phyloP scores from a whole-genome alignment of 306 rosid species.

The Spatholobus suberectus region DNA sequence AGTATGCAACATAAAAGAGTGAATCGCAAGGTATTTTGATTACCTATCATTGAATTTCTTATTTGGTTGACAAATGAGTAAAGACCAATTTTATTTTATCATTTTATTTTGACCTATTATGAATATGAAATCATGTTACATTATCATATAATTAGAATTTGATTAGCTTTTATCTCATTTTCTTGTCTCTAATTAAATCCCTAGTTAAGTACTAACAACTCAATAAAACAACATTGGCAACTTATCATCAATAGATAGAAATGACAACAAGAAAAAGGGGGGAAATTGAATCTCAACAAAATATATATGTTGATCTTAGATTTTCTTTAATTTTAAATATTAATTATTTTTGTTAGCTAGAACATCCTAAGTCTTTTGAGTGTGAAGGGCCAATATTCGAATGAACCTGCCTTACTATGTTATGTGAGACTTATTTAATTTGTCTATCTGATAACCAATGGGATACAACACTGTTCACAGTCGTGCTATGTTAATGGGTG shows the following conservation, averaged over 20 bases:
- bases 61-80: background rate
- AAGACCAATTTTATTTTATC: background rate
- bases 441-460: background rate
- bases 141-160: background rate
- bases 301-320: no score
- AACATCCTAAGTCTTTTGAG: background rate
- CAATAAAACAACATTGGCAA: background rate
- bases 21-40: background rate
- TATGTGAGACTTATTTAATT: background rate
- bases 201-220: background rate
- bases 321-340: no score
- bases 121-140: background rate
- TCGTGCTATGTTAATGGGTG: background rate
- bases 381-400: no score
- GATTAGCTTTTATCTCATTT: background rate
- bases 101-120: no score
- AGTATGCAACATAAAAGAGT: background rate
- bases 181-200: background rate
- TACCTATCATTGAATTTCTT: background rate
- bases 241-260: background rate
- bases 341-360: no score
- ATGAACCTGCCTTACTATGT: background rate
- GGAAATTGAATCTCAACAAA: no score
- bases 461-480: no score
- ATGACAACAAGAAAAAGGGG: background rate